phyloP scores from a whole-genome alignment of 331 rosid species.

The Acacia pycnantha region DNA sequence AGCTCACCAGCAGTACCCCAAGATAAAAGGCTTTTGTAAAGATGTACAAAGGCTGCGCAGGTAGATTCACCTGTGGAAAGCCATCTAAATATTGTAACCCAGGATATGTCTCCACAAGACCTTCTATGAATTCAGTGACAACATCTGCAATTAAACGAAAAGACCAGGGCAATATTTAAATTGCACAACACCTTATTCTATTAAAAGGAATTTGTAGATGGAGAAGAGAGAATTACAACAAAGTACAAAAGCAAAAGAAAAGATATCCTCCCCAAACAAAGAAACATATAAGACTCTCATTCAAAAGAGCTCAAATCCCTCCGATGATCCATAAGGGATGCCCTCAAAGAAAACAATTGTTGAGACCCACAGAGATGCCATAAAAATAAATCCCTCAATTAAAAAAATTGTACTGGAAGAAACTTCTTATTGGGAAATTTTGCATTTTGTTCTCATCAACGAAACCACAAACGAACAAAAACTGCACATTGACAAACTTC shows the following conservation, averaged over 20 bases:
- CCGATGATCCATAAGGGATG: neutral
- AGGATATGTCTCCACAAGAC: constrained; percentile 93
- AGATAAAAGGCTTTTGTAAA: neutral
- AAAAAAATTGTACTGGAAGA: neutral
- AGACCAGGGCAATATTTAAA: constrained; percentile 9
- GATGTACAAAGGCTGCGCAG: neutral
- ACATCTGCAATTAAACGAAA: constrained; percentile 63
- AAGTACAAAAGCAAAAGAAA: neutral
- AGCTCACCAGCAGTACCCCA: neutral
- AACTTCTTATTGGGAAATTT: neutral
- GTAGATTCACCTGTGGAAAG: constrained; percentile 65
- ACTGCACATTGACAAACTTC: neutral
- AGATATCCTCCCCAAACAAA: neutral
- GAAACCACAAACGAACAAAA: neutral
- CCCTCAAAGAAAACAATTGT: neutral
- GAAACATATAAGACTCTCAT: neutral
- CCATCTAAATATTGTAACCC: constrained; percentile 90
- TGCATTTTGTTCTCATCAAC: neutral
- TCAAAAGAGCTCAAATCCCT: neutral
- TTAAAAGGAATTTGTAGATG: neutral
- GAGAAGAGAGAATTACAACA: neutral
- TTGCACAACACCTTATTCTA: neutral
- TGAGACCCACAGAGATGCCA: neutral
- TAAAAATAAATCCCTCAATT: neutral
- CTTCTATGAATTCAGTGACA: constrained; percentile 90